These are phyloP conservation scores for Pulveroboletus sp. DNA, from an alignment of 768 basidiomycete species.

Conservation along the genomic window DNA sequence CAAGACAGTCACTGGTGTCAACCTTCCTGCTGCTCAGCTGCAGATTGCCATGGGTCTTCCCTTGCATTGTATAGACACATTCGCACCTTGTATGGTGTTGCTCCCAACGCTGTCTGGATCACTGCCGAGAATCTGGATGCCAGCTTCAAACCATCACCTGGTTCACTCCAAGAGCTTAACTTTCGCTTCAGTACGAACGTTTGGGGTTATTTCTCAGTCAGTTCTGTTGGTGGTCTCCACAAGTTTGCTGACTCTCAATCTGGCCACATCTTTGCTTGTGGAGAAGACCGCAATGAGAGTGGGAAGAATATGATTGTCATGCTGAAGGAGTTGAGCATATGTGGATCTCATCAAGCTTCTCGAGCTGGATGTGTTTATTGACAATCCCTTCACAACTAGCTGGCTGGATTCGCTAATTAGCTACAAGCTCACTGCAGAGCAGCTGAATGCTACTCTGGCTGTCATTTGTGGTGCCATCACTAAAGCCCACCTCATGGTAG, in stretches of 20 bases:
- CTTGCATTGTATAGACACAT: slow-evolving; percentile 95
- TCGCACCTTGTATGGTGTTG: slow-evolving; percentile 92
- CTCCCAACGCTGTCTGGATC: slow-evolving; percentile 94
- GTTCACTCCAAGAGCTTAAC: slow-evolving; percentile 95
- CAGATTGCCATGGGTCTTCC: slow-evolving; percentile 99
- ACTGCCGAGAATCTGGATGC: slow-evolving; percentile 99
- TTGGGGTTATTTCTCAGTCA: slow-evolving; percentile 99
- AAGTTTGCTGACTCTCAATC: slow-evolving; percentile 99
- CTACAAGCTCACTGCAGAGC: slow-evolving; percentile 94
- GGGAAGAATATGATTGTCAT: slow-evolving; percentile 99
- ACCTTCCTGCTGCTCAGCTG: slow-evolving; percentile 94
- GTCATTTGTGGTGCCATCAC: slow-evolving; percentile 96
- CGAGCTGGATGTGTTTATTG: slow-evolving; percentile 93
- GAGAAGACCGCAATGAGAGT: slow-evolving; percentile 91
- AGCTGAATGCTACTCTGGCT: slow-evolving; percentile 91
- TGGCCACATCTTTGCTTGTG: slow-evolving; percentile 98
- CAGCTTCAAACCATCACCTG: slow-evolving; percentile 98
- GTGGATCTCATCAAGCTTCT: slow-evolving; percentile 98
- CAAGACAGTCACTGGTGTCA: slow-evolving; percentile 98
- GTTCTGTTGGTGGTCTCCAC: slow-evolving; percentile 92
- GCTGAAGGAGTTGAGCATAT: slow-evolving; percentile 95
- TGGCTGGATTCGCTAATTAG: slow-evolving; percentile 98
- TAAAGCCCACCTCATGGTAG: slow-evolving; percentile 88
- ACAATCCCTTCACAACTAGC: slow-evolving; percentile 97
- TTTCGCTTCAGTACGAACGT: slow-evolving; percentile 99